These are phyloP conservation scores for Knufia petricola DNA, from an alignment of 2,329 filamentous ascomycete genomes.

Conservation along the genomic window DNA sequence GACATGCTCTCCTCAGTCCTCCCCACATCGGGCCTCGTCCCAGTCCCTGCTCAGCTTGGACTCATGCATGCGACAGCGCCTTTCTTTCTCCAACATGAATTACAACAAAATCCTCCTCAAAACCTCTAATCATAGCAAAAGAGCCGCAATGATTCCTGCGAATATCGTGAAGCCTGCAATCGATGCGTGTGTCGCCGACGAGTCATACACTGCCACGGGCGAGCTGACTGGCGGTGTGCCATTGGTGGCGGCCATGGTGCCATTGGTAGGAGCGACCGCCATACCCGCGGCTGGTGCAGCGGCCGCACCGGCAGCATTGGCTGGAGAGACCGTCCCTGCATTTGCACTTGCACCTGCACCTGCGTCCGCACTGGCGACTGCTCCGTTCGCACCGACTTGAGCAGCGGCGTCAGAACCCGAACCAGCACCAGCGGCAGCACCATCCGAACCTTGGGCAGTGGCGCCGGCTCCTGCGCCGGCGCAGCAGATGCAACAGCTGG, in stretches of 20 bases:
- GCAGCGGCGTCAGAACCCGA: slow-evolving; percentile 7
- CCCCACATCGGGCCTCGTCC: not conserved
- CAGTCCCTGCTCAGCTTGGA: not conserved
- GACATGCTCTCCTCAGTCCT: not conserved
- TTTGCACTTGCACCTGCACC: slow-evolving; percentile 10
- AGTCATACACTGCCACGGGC: slow-evolving; percentile 1
- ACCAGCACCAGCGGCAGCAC: slow-evolving; percentile 8
- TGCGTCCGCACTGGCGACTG: too few relatives aligned
- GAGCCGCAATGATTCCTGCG: slow-evolving; percentile 3
- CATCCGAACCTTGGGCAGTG: too few relatives aligned
- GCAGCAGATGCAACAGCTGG: too few relatives aligned
- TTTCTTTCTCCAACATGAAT: not conserved
- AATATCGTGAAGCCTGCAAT: slow-evolving; percentile 4
- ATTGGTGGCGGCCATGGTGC: not conserved
- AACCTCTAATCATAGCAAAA: slow-evolving; percentile 4
- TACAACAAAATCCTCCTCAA: not conserved
- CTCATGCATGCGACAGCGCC: not conserved
- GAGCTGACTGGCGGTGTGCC: not conserved
- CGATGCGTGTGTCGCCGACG: slow-evolving; percentile 1
- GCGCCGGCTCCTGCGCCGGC: slow-evolving; percentile 6
- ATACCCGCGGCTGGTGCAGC: not conserved
- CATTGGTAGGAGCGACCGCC: slow-evolving; percentile 1
- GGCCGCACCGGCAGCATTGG: slow-evolving; percentile 10
- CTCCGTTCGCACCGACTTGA: too few relatives aligned
- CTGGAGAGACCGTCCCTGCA: slow-evolving; percentile 17